Evolutionary conservation across 179 eudicot species (phyloP), one percentile per base, ranked within the genome.

Genomic region (Pouteria campechiana): DNA sequence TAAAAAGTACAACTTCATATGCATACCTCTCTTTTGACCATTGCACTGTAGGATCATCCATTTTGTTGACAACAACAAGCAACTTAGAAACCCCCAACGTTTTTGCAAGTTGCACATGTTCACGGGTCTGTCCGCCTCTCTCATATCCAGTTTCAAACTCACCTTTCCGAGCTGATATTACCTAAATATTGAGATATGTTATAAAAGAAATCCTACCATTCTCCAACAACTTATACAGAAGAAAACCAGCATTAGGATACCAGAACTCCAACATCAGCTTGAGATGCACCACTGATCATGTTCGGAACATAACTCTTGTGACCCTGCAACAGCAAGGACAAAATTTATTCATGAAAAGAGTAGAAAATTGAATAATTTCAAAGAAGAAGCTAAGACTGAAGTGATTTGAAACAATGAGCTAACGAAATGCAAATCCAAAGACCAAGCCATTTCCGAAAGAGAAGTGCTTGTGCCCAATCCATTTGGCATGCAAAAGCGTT

Each of bases 81-180:
- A 90, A 65, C 70, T 86, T 90, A 29, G 88, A 63, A 42, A 90
- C 98, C 57, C 98, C 98, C 59, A 90, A 55, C 19, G 98, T 90
- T 72, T 90, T 90, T 45, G 96, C 96, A 41, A 90, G 96, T 65
- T 70, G 72, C 29, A 90, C 96, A 54, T 90, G 98, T 45, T 90
- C 98, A 24, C 98, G 84, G 30, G 98, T 90, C 72, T 90, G 98
- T 37, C 98, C 98, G 61, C 98, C 98, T 69, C 75, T 81, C 59
- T 90, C 98, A 69, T 69, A 90, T 28, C 98, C 98, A 49, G 98
- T 90, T 77, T 90, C 98, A 67, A 90, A 90, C 67, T 90, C 98
- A 12, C 98, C 98, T 68, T 86, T 90, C 9, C 98, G 74, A 56
- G 98, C 98, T 60, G 98, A 90, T 54, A 90, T 79, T 10, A 90